Percentiles rank a stretch among this genome's conserved stretches.
These are phyloP conservation scores for Eucalyptus urophylla DNA, from an alignment of 345 rosid species.

Conservation along the genomic window DNA sequence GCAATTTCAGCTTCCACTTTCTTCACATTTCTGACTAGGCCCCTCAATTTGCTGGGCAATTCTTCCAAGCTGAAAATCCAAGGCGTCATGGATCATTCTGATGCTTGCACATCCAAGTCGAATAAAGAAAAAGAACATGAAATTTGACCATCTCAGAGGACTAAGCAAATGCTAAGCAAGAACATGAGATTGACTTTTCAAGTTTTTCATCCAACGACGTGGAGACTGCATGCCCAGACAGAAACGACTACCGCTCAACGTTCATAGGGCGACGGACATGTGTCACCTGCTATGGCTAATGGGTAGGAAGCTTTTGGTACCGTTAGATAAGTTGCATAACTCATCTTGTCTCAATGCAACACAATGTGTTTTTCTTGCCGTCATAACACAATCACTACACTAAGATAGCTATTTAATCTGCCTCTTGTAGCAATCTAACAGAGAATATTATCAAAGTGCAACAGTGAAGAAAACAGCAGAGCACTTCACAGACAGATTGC, in stretches of 20 bases:
- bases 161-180: not conserved
- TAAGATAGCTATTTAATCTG: not conserved
- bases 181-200: not conserved
- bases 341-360: not conserved
- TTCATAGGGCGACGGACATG: not conserved
- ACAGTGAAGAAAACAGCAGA: not conserved
- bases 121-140: not conserved
- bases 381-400: not conserved
- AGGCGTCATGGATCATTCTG: not conserved
- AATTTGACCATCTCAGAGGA: not conserved
- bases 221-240: not conserved
- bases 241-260: not conserved
- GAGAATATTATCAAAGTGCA: not conserved
- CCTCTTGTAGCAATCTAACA: not conserved
- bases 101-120: conserved; percentile 30
- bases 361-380: not conserved
- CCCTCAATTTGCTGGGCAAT: conserved; percentile 64
- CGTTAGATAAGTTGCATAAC: not conserved
- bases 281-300: not conserved
- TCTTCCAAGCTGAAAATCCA: conserved; percentile 60
- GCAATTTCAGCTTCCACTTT: conserved; percentile 86
- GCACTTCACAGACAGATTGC: not conserved
- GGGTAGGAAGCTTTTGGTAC: not conserved
- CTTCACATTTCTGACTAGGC: conserved; percentile 58
- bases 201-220: not conserved